Base-by-base conservation (phyloP, 2,329 filamentous ascomycete genomes). In the Monosporascus sp. region DNA sequence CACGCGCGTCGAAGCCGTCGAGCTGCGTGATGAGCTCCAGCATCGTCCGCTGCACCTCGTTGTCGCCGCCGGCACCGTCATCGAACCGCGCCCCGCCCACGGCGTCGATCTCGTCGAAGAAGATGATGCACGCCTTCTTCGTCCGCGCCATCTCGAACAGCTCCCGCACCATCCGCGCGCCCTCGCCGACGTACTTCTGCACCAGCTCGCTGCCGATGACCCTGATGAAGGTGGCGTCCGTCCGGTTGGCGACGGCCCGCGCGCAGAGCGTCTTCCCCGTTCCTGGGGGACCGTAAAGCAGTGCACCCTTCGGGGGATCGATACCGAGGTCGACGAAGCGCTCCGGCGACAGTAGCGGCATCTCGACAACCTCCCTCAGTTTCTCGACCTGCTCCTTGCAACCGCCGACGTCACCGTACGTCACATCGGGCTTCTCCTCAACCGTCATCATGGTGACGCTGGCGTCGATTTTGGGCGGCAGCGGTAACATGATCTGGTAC, bases 361-460 rank as follows among this genome's bases (percentile, higher is more conserved):
- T 97, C 76, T 99, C 94, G 53, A 99, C 94, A 51, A 99, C 94
- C 75, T 99, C 94, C 71, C 94, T 84, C 62, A 99, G 83, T 82
- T 99, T 99, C 80, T 99, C 94, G 41, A 99, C 96, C 76, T 99
- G 94, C 75, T 99, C 94, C 76, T 99, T 99, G 83, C 92, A 97
- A 53, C 94, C 94, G 75, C 94, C 94, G 41, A 99, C 93, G 77
- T 99, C 94, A 64, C 94, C 94, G 66, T 99, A 99, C 58, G 94
- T 99, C 57, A 99, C 94, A 72, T 99, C 94, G 17, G 94, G 94
- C 80, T 99, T 99, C 77, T 99, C 94, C 78, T 99, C 94, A 60
- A 99, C 94, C 49, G 94, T 97, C 94, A 99, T 99, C 94, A 99
- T 99, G 40, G 94, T 99, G 62, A 99, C 94, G 64, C 90, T 96